Base-by-base conservation (phyloP, 2,329 filamentous ascomycete genomes). In the Colletotrichum cereale region DNA sequence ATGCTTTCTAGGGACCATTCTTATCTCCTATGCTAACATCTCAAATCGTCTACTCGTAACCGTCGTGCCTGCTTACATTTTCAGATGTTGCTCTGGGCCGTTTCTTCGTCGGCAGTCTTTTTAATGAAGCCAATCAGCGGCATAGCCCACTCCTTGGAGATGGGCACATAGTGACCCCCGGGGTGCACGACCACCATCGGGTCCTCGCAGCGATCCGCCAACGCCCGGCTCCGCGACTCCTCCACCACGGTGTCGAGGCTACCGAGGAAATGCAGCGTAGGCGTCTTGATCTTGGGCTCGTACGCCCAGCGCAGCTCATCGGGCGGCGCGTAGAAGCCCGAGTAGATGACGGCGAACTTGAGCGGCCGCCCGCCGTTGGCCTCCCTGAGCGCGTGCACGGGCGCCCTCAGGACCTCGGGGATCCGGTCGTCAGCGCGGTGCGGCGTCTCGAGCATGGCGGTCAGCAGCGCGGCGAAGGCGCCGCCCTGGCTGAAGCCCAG, bases 91-190 rank as follows among this genome's bases (percentile, higher is more conserved):
- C 65, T 78, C 70, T 71, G 63, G 8, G 38, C 53, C 16, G 62
- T 67, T 34, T 76, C 75, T 14, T 76, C 73, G 0, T 80, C 75
- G 26, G 76, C 76, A 61, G 84, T 78, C 62, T 83, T 79, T 75
- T 81, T 84, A 67, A 96, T 89, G 78, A 95, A 97, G 0, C 87
- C 89, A 5, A 92, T 90, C 74, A 97, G 82, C 40, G 92, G 92
- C 85, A 92, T 91, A 26, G 92, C 89, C 88, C 92, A 96, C 75
- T 95, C 92, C 83, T 92, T 94, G 75, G 91, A 90, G 71, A 94
- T 90, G 0, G 96, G 96, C 77, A 98, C 88, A 78, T 97, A 95
- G 80, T 98, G 96, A 0, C 95, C 95, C 10, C 96, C 96, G 1
- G 96, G 95, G 81, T 97, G 94, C 76, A 92, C 88, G 76, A 89